These are phyloP conservation scores for Paramarasmius palmivorus DNA, from an alignment of 1,284 basidiomycete species.

Conservation along the genomic window DNA sequence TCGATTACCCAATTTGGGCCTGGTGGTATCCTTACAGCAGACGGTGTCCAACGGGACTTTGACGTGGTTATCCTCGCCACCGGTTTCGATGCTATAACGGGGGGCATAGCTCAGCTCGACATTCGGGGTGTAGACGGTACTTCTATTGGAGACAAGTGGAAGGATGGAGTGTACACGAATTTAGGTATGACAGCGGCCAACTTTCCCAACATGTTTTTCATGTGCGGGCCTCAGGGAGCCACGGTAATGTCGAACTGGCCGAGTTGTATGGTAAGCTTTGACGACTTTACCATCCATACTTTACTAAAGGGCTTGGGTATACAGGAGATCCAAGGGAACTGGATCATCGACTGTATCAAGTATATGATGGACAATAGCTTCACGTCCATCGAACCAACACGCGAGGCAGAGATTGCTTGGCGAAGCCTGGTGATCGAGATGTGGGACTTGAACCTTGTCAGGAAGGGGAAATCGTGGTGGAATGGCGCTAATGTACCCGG, in stretches of 20 bases:
- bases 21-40: slow-evolving; percentile 1
- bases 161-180: slow-evolving; percentile 9
- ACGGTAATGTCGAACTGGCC: slow-evolving; percentile 10
- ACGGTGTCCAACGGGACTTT: slow-evolving; percentile 10
- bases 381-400: slow-evolving; percentile 8
- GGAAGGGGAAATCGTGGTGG: slow-evolving; percentile 6
- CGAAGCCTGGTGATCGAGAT: not conserved
- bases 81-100: slow-evolving; percentile 12
- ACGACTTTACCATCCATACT: not conserved
- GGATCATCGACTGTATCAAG: slow-evolving; percentile 12
- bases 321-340: slow-evolving; percentile 13
- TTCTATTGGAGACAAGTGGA: slow-evolving; percentile 12
- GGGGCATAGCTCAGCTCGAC: slow-evolving; percentile 12
- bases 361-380: slow-evolving; percentile 8
- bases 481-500: slow-evolving; percentile 10
- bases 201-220: slow-evolving; percentile 15
- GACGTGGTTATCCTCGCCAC: slow-evolving; percentile 13
- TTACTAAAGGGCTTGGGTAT: not conserved
- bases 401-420: slow-evolving; percentile 12
- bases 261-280: slow-evolving; percentile 7
- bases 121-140: slow-evolving; percentile 9
- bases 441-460: not conserved
- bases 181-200: slow-evolving; percentile 8
- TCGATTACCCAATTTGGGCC: slow-evolving; percentile 2
- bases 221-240: slow-evolving; percentile 8